Conservation (phyloP, 1,284 basidiomycete genomes). For the Pterula multifida region DNA sequence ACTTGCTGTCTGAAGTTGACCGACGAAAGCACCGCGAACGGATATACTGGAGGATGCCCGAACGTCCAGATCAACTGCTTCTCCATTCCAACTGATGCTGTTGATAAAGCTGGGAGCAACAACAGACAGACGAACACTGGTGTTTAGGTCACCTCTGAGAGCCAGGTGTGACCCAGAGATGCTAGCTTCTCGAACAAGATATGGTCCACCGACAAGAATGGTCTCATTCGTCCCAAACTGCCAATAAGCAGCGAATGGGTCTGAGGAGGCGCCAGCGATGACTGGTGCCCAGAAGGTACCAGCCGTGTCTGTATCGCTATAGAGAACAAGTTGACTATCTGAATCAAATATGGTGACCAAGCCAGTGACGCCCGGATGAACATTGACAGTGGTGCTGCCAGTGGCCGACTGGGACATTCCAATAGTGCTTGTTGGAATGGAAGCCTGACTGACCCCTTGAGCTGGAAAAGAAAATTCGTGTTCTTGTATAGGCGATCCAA, state of each 20-base stretch:
- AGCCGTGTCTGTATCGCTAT: slow-evolving; percentile 48
- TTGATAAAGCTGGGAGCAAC: slow-evolving; percentile 39
- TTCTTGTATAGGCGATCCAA: slow-evolving; percentile 24
- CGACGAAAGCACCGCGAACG: slow-evolving; percentile 26
- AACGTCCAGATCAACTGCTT: slow-evolving; percentile 23
- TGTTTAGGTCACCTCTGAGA: slow-evolving; percentile 35
- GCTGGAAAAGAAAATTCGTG: neutral
- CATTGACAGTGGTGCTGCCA: slow-evolving; percentile 45
- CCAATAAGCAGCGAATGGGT: slow-evolving; percentile 30
- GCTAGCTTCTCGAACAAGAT: slow-evolving; percentile 40
- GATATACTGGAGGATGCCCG: slow-evolving; percentile 19
- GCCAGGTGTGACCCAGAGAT: slow-evolving; percentile 27
- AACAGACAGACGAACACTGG: slow-evolving; percentile 30
- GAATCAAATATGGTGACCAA: slow-evolving; percentile 2
- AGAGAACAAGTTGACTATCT: slow-evolving; percentile 35
- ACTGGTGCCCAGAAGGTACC: slow-evolving; percentile 44
- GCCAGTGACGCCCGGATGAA: slow-evolving; percentile 35
- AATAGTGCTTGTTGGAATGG: neutral
- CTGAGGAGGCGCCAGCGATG: slow-evolving; percentile 17
- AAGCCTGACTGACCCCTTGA: neutral
- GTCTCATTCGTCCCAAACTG: slow-evolving; percentile 39
- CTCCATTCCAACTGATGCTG: slow-evolving; percentile 61
- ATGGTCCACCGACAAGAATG: slow-evolving; percentile 39
- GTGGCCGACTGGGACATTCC: slow-evolving; percentile 18
- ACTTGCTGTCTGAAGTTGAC: slow-evolving; percentile 3